A percentile compares a stretch with the other conserved stretches of the same genome.
Conservation (phyloP, 495 filamentous ascomycete genomes). For the Hapsidospora chrysogenum region DNA sequence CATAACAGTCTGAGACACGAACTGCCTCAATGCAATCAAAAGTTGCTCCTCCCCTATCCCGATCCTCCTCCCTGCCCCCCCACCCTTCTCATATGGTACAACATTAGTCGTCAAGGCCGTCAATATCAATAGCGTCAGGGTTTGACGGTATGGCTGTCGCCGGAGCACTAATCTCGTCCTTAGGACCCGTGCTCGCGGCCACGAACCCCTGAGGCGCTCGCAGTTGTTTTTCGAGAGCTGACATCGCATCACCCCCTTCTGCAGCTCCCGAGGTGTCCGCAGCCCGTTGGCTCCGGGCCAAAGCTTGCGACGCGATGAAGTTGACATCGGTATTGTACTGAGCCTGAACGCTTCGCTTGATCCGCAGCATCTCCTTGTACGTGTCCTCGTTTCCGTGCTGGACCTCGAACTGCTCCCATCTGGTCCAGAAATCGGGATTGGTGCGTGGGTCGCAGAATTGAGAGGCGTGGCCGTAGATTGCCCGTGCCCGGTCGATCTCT, state of each 20-base stretch:
- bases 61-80: no score
- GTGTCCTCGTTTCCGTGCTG: conserved; percentile 98
- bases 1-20: neutral
- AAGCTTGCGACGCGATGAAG: conserved; percentile 91
- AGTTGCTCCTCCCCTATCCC: no score
- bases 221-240: conserved; percentile 73
- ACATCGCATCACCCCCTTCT: conserved; percentile 71
- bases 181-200: conserved; percentile 61
- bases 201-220: conserved; percentile 85
- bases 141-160: conserved; percentile 40
- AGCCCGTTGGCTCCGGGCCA: conserved; percentile 58
- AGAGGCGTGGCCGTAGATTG: conserved; percentile 89
- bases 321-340: conserved; percentile 98
- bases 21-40: no score
- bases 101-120: conserved; percentile 41
- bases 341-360: conserved; percentile 93
- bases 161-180: conserved; percentile 41
- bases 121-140: conserved; percentile 80
- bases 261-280: conserved; percentile 8
- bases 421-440: conserved; percentile 78
- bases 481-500: conserved; percentile 89
- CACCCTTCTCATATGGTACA: no score
- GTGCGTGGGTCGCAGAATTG: conserved; percentile 95
- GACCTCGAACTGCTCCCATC: conserved; percentile 95
- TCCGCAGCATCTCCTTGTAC: conserved; percentile 96